Evolutionary conservation across 208 protist species (phyloP).

Genomic region (Sergeia podlipaevii): DNA sequence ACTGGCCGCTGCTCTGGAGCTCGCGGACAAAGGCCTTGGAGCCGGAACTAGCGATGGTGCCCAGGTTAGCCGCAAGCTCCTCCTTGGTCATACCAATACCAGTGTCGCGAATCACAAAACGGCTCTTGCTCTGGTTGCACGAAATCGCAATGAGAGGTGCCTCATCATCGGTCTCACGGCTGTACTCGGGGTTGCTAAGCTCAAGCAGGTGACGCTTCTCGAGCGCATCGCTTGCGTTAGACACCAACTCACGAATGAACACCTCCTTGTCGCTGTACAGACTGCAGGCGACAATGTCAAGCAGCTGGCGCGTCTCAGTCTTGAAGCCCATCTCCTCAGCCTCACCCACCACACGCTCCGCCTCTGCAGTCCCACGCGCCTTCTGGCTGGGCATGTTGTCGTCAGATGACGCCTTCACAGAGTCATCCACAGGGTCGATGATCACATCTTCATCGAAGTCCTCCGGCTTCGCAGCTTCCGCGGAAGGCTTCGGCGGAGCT

Average conservation of each 20-base stretch:
- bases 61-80: constrained; percentile 95
- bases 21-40: constrained; percentile 89
- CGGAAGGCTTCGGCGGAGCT: constrained; percentile 7
- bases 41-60: constrained; percentile 92
- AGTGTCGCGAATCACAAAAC: constrained; percentile 92
- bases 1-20: constrained; percentile 69
- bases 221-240: constrained; percentile 97
- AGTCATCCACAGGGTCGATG: constrained; percentile 55
- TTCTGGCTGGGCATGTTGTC: constrained; percentile 1
- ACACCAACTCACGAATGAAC: constrained; percentile 98
- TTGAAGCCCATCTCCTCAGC: constrained; percentile 94
- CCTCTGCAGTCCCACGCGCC: constrained; percentile 21
- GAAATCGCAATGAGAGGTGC: constrained; percentile 71
- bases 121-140: constrained; percentile 91
- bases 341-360: constrained; percentile 68
- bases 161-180: constrained; percentile 74
- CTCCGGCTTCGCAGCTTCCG: constrained; percentile 17
- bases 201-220: constrained; percentile 94
- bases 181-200: constrained; percentile 83
- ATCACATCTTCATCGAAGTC: constrained; percentile 86
- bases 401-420: not conserved
- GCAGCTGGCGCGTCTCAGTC: constrained; percentile 97
- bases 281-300: constrained; percentile 97
- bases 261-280: constrained; percentile 98
- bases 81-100: constrained; percentile 97